Base-by-base conservation (phyloP, 75 land plant species). In the Cunninghamia lanceolata region DNA sequence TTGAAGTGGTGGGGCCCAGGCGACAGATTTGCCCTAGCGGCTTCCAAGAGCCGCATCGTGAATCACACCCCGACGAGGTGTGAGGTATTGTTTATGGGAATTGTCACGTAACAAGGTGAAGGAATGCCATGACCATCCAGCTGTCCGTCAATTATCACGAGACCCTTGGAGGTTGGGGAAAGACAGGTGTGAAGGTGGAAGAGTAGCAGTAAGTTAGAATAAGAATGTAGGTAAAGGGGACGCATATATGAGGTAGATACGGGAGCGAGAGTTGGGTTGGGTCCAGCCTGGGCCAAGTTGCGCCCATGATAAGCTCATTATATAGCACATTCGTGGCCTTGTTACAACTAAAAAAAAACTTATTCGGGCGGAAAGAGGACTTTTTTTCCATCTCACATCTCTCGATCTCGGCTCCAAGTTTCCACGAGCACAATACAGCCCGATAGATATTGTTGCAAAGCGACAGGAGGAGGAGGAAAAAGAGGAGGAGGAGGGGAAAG, bases 41-140 rank as follows among this genome's bases (percentile, higher is more conserved):
- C 74, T 70, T 28, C 74, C 74, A 70, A 70, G 32, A 70, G 74
- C 74, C 74, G 74, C 74, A 70, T 70, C 74, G 74, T 70, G 6
- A n/a, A 30, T 70, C 28, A 70, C 74, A n/a, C 74, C 74, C 30
- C 0, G 13, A 9, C 74, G 74, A 70, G 74, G 34, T 10, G 74
- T 9, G 63, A 56, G 63, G 16, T 14, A 14, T 70, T n/a, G 30
- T 70, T n/a, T 70, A 70, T 70, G 34, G 30, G 70, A 66, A 28
- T 66, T 66, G 70, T 21, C n/a, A 66, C 25, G 70, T 21, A 66
- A 66, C 30, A 66, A 28, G 70, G 30, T 66, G 8, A n/a, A n/a
- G n/a, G n/a, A n/a, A n/a, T n/a, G n/a, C n/a, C n/a, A n/a, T 63
- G 5, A 6, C 25, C 9, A 4, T 13, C 74, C 30, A 70, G 74